Base-by-base conservation (phyloP, 495 filamentous ascomycete genomes). In the Cercophora scortea region DNA sequence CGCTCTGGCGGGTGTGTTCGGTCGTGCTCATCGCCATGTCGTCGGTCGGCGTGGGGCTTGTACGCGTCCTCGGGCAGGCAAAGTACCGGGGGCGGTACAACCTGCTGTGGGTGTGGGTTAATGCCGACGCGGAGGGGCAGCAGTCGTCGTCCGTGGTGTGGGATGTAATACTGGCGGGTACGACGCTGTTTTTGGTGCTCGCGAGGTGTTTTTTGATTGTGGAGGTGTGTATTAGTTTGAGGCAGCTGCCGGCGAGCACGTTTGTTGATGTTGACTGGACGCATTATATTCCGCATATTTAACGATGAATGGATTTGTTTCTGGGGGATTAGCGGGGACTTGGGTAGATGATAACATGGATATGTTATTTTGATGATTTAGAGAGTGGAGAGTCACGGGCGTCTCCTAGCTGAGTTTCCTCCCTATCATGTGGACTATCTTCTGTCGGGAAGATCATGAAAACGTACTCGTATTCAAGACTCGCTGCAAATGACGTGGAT, bases 51-150 rank as follows among this genome's bases (percentile, higher is more conserved):
- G 47, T 49, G 9, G 47, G 49, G 1, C n/a, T 41, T 4, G 49
- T 51, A 1, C 49, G 49, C 13, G n/a, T 51, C n/a, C n/a, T 45
- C 39, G 34, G 42, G 1, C 8, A 34, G 6, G 4, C 5, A 6
- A 40, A 18, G 12, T 51, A 33, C 17, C 16, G 45, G 16, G 42
- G 45, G 10, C 49, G 32, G 42, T 54, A 45, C 15, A 59, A 39
- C 40, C 18, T 56, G 42, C 15, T 56, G 15, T 53, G 57, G 51
- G 53, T 56, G 8, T 59, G 57, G 57, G 57, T 47, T 12, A 51
- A 55, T 19, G 40, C 49, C 2, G 15, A 35, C 38, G 25, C 25
- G n/a, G 36, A 1, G 39, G 10, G 8, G 16, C 13, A 34, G 40
- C 6, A 35, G 32, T n/a, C n/a, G n/a, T n/a, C 25, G 25, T 2